Percentiles rank a stretch among this genome's conserved stretches.
These are phyloP conservation scores for Dactylellina cionopaga DNA, from an alignment of 2,329 filamentous ascomycete species.

Conservation along the genomic window DNA sequence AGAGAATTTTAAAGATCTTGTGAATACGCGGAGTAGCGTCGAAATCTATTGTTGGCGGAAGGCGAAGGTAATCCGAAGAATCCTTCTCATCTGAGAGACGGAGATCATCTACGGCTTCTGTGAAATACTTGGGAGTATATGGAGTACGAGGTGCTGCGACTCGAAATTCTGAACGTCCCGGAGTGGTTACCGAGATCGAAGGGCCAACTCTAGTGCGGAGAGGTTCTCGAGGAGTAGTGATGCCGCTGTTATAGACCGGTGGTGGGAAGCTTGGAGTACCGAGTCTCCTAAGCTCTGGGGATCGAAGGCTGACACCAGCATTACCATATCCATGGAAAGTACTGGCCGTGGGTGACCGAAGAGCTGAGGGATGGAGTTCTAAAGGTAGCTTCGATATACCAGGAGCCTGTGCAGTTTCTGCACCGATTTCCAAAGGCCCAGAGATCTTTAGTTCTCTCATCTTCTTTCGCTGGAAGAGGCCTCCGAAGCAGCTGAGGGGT, in stretches of 20 bases:
- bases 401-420: not conserved
- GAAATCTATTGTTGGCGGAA: constrained; percentile 24
- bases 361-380: not conserved
- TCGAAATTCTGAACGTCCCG: constrained; percentile 6
- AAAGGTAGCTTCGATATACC: constrained; percentile 1
- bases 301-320: not conserved
- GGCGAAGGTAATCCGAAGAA: constrained; percentile 3
- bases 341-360: not conserved
- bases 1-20: constrained; percentile 36
- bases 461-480: constrained; percentile 21
- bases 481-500: constrained; percentile 20
- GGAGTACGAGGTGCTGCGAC: constrained; percentile 4
- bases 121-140: constrained; percentile 24
- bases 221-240: not conserved
- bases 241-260: not conserved
- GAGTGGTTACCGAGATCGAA: constrained; percentile 14
- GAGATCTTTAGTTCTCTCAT: constrained; percentile 12
- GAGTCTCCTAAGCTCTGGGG: not conserved
- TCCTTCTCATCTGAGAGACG: constrained; percentile 33
- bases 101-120: constrained; percentile 5
- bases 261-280: not conserved
- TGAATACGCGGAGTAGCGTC: constrained; percentile 41
- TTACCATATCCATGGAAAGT: too few species aligned
- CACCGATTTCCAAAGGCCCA: constrained; percentile 1
- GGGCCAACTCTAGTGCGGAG: too few species aligned